phyloP scores from a whole-genome alignment of 352 stramenopile species.

The Phytophthora europaea region DNA sequence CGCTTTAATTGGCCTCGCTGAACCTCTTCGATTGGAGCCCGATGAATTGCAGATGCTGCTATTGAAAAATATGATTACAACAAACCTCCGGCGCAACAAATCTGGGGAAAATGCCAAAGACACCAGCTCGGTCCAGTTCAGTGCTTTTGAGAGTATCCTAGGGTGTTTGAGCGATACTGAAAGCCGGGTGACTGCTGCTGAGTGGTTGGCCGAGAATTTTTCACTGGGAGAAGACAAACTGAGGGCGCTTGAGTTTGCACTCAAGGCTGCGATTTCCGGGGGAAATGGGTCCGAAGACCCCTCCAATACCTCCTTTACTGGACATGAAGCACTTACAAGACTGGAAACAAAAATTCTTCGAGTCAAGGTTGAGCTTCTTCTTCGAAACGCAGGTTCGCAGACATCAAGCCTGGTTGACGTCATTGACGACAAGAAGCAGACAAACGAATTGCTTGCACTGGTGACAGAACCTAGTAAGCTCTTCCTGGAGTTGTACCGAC shows the following conservation, averaged over 20 bases:
- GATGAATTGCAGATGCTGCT: conserved; percentile 83
- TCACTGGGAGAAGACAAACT: conserved; percentile 50
- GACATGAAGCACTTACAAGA: conserved; percentile 37
- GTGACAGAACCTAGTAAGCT: conserved; percentile 47
- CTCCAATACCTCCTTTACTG: conserved; percentile 48
- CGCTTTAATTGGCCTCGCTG: conserved; percentile 53
- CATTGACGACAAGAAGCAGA: conserved; percentile 25
- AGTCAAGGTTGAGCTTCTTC: conserved; percentile 47
- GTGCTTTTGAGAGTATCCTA: conserved; percentile 45
- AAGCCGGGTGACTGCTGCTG: conserved; percentile 55
- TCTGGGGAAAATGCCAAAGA: background rate
- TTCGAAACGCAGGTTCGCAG: conserved; percentile 34
- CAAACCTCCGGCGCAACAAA: conserved; percentile 16
- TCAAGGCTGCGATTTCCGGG: conserved; percentile 27
- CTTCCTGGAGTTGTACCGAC: conserved; percentile 57
- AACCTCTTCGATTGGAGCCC: conserved; percentile 65
- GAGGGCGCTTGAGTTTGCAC: conserved; percentile 57
- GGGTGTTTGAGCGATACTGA: conserved; percentile 46
- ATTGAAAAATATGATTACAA: conserved; percentile 74
- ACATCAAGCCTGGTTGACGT: conserved; percentile 21
- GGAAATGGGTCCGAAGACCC: conserved; percentile 10
- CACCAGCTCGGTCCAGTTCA: conserved; percentile 23
- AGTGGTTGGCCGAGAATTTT: conserved; percentile 68
- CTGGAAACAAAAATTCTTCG: conserved; percentile 56
- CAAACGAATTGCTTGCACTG: conserved; percentile 39